Evolutionary conservation across 2,329 filamentous ascomycete genomes (phyloP), one percentile per base, ranked within the genome.

Genomic region (Herpomyces periplanetae): DNA sequence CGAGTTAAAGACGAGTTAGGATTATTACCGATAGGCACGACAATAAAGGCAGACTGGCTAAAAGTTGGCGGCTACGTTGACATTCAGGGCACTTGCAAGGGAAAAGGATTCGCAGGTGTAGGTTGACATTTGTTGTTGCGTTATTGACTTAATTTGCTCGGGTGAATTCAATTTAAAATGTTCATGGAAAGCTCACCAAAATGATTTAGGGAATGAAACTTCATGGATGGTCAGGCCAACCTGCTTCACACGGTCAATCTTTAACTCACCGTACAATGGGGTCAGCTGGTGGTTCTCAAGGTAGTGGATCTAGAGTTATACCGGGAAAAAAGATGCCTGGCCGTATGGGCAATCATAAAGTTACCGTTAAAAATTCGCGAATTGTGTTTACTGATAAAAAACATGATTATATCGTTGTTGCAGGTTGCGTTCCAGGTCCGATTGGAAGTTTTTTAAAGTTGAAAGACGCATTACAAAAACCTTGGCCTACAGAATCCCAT

Each of bases 271-370:
- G 80, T 33, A 65, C 65, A 11, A 66, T 88, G 43, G 80, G 80
- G 47, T 75, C 69, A 13, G 51, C 62, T 4, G 80, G 80, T 36
- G 68, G 64, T 24, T 65, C 63, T 29, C 80, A 96, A 41, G 80
- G 80, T 27, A 60, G 64, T 35, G 80, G 80, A 42, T 84, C 68
- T 26, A 57, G 80, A 41, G 75, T 96, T 10, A 45, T 71, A 34
- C 80, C 80, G 0, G 80, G 80, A 24, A 96, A 96, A 55, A 80
- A 71, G 44, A 96, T 96, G 80, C 57, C 80, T 3, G 80, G 80
- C 21, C 57, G 68, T 23, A 91, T 96, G 80, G 80, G 80, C 26
- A 65, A 63, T 27, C 53, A 85, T 39, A 57, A 55, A 28, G 64
- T 71, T 21, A 96, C 80, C 18, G 51, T 80, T 22, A 73, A 88